phyloP scores from a whole-genome alignment of 2,329 filamentous ascomycete genomes.

The Hypoxylon sp. region DNA sequence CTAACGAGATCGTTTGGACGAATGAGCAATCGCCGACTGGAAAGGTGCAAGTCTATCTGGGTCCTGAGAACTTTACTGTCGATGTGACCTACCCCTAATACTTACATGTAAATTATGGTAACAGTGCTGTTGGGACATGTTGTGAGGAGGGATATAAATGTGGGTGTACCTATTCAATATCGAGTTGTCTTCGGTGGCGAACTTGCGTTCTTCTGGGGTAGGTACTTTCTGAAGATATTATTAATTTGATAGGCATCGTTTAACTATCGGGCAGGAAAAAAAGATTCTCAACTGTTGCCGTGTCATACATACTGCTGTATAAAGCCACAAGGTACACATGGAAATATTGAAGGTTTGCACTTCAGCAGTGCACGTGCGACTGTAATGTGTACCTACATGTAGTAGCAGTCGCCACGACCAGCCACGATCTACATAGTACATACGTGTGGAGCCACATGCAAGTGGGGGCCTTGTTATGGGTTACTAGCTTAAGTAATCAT shows the following conservation, averaged over 20 bases:
- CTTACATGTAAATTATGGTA: not conserved
- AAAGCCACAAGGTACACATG: too few species aligned
- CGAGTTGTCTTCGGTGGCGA: not conserved
- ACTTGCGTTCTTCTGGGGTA: not conserved
- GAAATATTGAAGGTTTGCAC: too few species aligned
- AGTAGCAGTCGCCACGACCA: not conserved
- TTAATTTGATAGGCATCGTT: too few species aligned
- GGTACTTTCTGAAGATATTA: too few species aligned
- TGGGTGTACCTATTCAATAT: not conserved
- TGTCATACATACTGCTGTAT: too few species aligned
- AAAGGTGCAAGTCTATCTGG: conserved; percentile 42
- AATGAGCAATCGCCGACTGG: conserved; percentile 44
- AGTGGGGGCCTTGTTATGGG: not conserved
- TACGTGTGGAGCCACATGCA: not conserved
- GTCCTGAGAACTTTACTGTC: conserved; percentile 41
- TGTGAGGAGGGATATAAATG: not conserved
- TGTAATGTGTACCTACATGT: not conserved
- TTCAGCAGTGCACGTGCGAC: too few species aligned
- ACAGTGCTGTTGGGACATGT: not conserved
- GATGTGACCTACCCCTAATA: conserved; percentile 13
- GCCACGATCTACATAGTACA: not conserved
- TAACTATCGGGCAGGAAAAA: too few species aligned
- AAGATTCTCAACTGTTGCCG: too few species aligned
- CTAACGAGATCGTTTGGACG: conserved; percentile 40
- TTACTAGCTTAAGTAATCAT: not conserved